These are phyloP conservation scores for Coriaria nepalensis DNA, from an alignment of 306 rosid species.

Conservation along the genomic window DNA sequence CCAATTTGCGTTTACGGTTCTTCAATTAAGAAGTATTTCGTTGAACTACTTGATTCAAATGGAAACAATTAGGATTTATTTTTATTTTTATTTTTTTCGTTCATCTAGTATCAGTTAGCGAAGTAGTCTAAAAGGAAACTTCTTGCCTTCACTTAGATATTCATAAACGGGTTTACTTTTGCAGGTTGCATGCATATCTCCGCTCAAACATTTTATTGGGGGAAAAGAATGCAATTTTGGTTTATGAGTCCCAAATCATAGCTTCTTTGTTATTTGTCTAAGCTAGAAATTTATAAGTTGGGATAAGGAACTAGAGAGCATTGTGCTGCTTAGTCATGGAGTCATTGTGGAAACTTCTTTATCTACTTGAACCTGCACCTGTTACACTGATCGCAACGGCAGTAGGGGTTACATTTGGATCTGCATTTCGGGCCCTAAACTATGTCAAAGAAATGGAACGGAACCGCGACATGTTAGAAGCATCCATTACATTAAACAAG, in stretches of 20 bases:
- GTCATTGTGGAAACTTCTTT: conserved; percentile 63
- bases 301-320: conserved; percentile 7
- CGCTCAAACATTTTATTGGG: conserved; percentile 21
- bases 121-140: no score
- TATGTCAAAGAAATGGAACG: conserved; percentile 96
- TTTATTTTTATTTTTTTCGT: not conserved
- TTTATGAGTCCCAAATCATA: conserved; percentile 11
- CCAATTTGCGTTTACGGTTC: no score
- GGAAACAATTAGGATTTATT: not conserved
- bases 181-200: conserved; percentile 72
- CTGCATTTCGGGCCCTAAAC: conserved; percentile 90
- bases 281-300: no score
- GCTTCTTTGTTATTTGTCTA: conserved; percentile 1
- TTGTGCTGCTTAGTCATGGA: conserved; percentile 39
- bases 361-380: conserved; percentile 91
- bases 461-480: conserved; percentile 64
- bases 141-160: not conserved
- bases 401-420: conserved; percentile 82
- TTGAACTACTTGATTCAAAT: not conserved
- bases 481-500: conserved; percentile 79
- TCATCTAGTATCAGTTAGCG: not conserved
- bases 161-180: conserved; percentile 7
- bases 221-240: conserved; percentile 51
- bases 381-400: conserved; percentile 67
- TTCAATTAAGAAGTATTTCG: no score